Conservation (phyloP, 495 filamentous ascomycete genomes). For the Neurospora sublineolata region DNA sequence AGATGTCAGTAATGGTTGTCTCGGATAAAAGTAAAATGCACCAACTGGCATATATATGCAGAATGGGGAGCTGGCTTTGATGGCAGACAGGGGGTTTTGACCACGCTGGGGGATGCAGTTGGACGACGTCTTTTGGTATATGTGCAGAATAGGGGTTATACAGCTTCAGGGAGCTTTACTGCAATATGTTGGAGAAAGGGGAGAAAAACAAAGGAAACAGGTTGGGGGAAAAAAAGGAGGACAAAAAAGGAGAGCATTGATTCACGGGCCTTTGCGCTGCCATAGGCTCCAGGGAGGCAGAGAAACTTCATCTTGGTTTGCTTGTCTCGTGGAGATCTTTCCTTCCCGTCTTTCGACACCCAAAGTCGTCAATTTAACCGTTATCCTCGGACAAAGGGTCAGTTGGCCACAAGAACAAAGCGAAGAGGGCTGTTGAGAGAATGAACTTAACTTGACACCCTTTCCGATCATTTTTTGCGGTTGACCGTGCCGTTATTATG, state of each 20-base stretch:
- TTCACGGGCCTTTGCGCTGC: constrained; percentile 28
- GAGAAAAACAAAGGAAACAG: neutral
- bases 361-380: neutral
- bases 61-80: neutral
- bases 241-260: neutral
- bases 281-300: constrained; percentile 28
- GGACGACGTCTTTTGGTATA: neutral
- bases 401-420: neutral
- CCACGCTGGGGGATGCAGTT: neutral
- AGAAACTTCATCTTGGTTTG: constrained; percentile 15
- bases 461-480: neutral
- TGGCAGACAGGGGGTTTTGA: neutral
- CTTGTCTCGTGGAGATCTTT: neutral
- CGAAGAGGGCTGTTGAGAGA: neutral
- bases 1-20: neutral
- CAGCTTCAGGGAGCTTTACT: neutral
- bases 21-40: neutral
- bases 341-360: neutral
- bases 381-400: neutral
- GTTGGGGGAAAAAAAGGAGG: neutral
- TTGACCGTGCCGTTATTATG: neutral
- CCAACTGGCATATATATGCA: neutral
- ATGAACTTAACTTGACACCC: neutral
- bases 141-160: neutral
- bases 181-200: neutral